These are phyloP conservation scores for Triangularia verruculosa DNA, from an alignment of 2,329 filamentous ascomycete species.

Conservation along the genomic window DNA sequence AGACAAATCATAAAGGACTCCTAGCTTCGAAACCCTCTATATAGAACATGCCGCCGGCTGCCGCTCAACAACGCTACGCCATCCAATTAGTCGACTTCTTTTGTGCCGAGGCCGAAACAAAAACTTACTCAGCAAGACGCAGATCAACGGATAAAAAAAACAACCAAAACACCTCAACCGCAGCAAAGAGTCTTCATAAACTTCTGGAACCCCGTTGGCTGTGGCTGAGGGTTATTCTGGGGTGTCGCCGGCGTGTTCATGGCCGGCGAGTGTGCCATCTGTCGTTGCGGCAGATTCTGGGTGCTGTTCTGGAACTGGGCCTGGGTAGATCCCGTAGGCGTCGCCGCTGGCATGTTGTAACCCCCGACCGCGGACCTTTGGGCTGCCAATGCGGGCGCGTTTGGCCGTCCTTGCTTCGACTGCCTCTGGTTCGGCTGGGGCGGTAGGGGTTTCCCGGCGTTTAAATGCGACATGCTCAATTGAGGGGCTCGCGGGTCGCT, in stretches of 20 bases:
- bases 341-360: conserved; percentile 63
- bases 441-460: conserved; percentile 86
- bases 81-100: not conserved
- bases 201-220: conserved; percentile 84
- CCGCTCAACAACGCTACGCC: conserved; percentile 4
- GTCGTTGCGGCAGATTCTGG: conserved; percentile 73
- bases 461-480: conserved; percentile 84
- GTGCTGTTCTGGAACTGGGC: conserved; percentile 96
- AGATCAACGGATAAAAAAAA: conserved; percentile 11
- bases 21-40: conserved; percentile 25
- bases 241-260: conserved; percentile 40
- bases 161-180: conserved; percentile 49
- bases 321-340: conserved; percentile 86
- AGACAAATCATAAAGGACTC: conserved; percentile 26
- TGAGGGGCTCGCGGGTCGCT: conserved; percentile 52
- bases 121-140: not conserved
- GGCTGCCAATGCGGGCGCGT: conserved; percentile 67
- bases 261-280: conserved; percentile 52
- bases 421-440: conserved; percentile 64
- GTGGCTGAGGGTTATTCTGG: conserved; percentile 55
- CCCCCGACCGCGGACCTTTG: conserved; percentile 65
- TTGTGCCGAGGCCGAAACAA: too few relatives aligned
- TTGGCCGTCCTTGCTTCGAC: conserved; percentile 73
- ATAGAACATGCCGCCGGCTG: conserved; percentile 21
- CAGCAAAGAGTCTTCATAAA: conserved; percentile 92